Evolutionary conservation across 805 yeast genomes (phyloP).

Genomic region (Zygosaccharomyces siamensis): DNA sequence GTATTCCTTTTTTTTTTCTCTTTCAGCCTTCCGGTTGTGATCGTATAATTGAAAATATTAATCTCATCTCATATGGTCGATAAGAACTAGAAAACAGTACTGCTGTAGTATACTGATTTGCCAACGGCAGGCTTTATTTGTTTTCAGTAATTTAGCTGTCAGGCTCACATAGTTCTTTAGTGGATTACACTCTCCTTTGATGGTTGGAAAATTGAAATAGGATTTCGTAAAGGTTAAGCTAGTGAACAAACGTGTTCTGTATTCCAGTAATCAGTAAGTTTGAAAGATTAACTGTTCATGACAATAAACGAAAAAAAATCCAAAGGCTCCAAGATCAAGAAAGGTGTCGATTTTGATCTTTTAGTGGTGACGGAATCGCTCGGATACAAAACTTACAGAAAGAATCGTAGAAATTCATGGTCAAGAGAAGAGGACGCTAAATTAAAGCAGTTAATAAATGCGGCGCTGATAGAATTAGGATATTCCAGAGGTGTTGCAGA

Average conservation of each 20-base stretch:
- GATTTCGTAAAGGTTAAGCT: neutral
- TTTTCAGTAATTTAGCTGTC: neutral
- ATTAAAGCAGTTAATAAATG: conserved; percentile 42
- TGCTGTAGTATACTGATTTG: neutral
- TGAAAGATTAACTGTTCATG: neutral
- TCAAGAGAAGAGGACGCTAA: conserved; percentile 64
- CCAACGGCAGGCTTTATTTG: no score
- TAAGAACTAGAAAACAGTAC: neutral
- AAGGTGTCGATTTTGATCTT: conserved; percentile 35
- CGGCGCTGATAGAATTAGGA: conserved; percentile 34
- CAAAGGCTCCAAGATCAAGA: conserved; percentile 19
- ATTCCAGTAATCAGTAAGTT: neutral
- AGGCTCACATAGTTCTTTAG: neutral
- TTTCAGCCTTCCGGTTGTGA: neutral
- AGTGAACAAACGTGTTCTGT: neutral
- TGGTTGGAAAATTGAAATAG: neutral
- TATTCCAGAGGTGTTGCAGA: conserved; percentile 35
- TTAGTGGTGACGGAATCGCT: conserved; percentile 58
- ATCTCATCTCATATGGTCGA: neutral
- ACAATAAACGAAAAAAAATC: conserved; percentile 10
- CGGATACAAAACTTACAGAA: conserved; percentile 69
- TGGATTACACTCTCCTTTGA: neutral
- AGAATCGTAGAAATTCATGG: conserved; percentile 67
- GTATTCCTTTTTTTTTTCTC: conserved; percentile 1
- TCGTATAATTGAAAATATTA: neutral